These are phyloP conservation scores for Starmerella etchellsii DNA, from an alignment of 805 yeast species.

Conservation along the genomic window DNA sequence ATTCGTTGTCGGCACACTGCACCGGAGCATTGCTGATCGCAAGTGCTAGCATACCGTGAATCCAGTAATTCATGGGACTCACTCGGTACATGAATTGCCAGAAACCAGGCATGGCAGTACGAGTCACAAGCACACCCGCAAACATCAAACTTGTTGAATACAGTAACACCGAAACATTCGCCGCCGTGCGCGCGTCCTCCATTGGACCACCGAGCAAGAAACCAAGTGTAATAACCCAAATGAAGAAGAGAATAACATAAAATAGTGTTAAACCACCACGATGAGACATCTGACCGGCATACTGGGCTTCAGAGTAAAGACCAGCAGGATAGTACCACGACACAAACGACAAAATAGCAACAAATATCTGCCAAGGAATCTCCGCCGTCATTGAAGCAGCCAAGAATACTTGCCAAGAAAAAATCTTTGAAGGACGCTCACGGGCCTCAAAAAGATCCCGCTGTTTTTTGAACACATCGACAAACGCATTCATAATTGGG, in stretches of 20 bases:
- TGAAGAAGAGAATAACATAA: slow-evolving; percentile 39
- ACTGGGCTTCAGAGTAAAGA: slow-evolving; percentile 33
- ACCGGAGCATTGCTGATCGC: slow-evolving; percentile 42
- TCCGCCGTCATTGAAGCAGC: slow-evolving; percentile 44
- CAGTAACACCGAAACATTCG: slow-evolving; percentile 43
- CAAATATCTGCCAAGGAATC: slow-evolving; percentile 43
- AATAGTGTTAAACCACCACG: slow-evolving; percentile 42
- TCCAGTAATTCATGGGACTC: slow-evolving; percentile 58
- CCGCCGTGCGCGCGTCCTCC: slow-evolving; percentile 56
- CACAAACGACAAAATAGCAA: slow-evolving; percentile 41
- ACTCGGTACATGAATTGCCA: slow-evolving; percentile 75
- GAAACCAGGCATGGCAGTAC: slow-evolving; percentile 53
- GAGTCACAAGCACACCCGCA: slow-evolving; percentile 57
- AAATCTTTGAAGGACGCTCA: slow-evolving; percentile 58
- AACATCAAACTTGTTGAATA: slow-evolving; percentile 49
- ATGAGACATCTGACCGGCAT: slow-evolving; percentile 33
- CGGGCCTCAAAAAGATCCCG: slow-evolving; percentile 58
- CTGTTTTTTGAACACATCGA: slow-evolving; percentile 42
- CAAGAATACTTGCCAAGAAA: slow-evolving; percentile 53
- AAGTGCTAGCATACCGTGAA: slow-evolving; percentile 40
- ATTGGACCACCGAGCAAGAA: slow-evolving; percentile 43
- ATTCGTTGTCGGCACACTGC: slow-evolving; percentile 37
- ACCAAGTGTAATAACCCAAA: slow-evolving; percentile 41
- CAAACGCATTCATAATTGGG: slow-evolving; percentile 52
- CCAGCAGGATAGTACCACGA: slow-evolving; percentile 41